Conservation (phyloP, 768 basidiomycete genomes). For the Rhodotorula toruloides region DNA sequence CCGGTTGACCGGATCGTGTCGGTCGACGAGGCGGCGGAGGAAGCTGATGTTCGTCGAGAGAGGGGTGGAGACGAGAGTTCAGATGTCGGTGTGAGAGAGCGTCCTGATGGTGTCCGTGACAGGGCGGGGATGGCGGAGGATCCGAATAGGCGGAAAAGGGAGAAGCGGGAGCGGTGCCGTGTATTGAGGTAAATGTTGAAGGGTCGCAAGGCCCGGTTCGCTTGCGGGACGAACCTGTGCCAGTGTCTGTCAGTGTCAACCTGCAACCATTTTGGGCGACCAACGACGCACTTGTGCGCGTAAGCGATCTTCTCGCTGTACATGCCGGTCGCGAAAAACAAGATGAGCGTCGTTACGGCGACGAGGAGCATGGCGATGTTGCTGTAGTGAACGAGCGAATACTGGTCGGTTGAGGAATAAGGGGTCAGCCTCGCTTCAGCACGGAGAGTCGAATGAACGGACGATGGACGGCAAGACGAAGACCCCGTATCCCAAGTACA, state of each 20-base stretch:
- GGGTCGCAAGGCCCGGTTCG: constrained; percentile 80
- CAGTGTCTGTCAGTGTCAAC: not conserved
- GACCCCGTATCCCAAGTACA: constrained; percentile 52
- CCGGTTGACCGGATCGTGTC: constrained; percentile 4
- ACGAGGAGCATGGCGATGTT: constrained; percentile 77
- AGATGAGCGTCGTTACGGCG: constrained; percentile 76
- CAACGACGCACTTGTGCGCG: constrained; percentile 67
- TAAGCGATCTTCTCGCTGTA: constrained; percentile 94
- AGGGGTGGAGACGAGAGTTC: constrained; percentile 20
- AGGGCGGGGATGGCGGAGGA: constrained; percentile 15
- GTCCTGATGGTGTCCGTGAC: constrained; percentile 18
- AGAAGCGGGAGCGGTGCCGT: constrained; percentile 62
- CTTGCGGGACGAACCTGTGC: constrained; percentile 86
- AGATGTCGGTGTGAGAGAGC: constrained; percentile 30
- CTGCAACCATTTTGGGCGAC: not conserved
- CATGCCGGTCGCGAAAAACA: constrained; percentile 96
- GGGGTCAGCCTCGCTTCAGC: not conserved
- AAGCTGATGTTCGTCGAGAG: constrained; percentile 18
- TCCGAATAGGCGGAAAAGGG: constrained; percentile 44
- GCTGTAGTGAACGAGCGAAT: constrained; percentile 55
- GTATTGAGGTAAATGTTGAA: constrained; percentile 98
- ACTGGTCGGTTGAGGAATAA: constrained; percentile 26
- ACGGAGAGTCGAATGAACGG: not conserved
- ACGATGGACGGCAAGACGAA: constrained; percentile 73
- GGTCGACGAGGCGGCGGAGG: not conserved